Conservation (phyloP, 2,329 filamentous ascomycete genomes). For the Rosellinia necatrix region DNA sequence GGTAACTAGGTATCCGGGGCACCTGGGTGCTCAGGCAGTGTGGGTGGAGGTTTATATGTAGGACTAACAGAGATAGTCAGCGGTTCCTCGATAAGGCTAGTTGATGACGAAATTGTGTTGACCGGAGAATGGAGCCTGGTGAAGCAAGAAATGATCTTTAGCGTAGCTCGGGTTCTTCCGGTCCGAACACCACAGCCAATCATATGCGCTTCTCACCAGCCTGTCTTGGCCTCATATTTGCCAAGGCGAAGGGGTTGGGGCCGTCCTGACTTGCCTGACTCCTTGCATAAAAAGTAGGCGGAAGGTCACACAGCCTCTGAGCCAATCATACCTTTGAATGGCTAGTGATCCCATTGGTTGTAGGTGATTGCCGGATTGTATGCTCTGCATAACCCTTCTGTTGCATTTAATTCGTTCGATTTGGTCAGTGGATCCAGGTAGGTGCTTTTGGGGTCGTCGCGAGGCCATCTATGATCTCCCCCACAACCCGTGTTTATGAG, state of each 20-base stretch:
- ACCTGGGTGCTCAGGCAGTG: no score
- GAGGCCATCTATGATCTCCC: no score
- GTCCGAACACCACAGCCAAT: slow-evolving; percentile 20
- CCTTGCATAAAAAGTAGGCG: background rate
- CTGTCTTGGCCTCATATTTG: slow-evolving; percentile 14
- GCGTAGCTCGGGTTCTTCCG: slow-evolving; percentile 24
- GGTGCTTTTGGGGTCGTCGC: background rate
- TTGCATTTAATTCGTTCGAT: slow-evolving; percentile 19
- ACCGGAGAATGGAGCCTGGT: background rate
- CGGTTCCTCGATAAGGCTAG: slow-evolving; percentile 14
- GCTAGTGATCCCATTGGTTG: slow-evolving; percentile 16
- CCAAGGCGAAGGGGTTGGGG: slow-evolving; percentile 14
- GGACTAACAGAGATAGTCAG: no score
- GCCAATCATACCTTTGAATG: slow-evolving; percentile 13
- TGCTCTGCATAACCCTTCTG: slow-evolving; percentile 21
- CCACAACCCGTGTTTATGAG: no score
- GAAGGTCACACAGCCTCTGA: background rate
- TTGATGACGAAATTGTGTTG: slow-evolving; percentile 14
- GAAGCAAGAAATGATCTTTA: slow-evolving; percentile 9
- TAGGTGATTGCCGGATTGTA: slow-evolving; percentile 1
- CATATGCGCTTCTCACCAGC: background rate
- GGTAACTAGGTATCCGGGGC: background rate
- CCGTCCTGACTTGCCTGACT: background rate
- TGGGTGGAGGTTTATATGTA: no score
- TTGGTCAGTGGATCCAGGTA: background rate